Conservation (phyloP, 352 stramenopile species). For the Phytophthora sp. region DNA sequence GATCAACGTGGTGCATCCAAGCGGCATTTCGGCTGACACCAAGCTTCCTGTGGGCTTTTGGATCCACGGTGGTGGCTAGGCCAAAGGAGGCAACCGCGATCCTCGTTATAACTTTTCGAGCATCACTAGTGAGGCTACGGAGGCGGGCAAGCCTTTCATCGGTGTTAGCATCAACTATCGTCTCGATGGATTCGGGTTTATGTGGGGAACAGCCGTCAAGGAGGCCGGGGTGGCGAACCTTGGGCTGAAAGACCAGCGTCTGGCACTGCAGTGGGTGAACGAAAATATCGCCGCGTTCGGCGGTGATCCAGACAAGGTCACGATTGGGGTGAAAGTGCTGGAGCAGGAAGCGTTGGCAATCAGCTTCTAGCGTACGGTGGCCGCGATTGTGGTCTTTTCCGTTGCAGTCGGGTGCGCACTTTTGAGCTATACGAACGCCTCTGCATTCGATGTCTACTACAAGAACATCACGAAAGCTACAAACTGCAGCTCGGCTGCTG, state of each 20-base stretch:
- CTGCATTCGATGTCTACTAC: slow-evolving; percentile 31
- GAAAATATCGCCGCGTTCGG: slow-evolving; percentile 28
- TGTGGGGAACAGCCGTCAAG: slow-evolving; percentile 28
- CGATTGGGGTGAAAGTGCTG: slow-evolving; percentile 49
- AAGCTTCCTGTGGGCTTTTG: slow-evolving; percentile 31
- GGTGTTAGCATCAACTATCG: slow-evolving; percentile 51
- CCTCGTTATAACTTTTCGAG: slow-evolving; percentile 38
- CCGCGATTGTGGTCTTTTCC: slow-evolving; percentile 25
- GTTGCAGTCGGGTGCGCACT: slow-evolving; percentile 27
- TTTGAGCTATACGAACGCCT: slow-evolving; percentile 12
- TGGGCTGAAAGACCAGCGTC: slow-evolving; percentile 83
- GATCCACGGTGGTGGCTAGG: slow-evolving; percentile 33
- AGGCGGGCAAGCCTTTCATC: slow-evolving; percentile 35
- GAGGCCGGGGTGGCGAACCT: slow-evolving; percentile 76
- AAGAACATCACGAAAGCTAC: slow-evolving; percentile 29
- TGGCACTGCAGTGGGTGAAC: slow-evolving; percentile 59
- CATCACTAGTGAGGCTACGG: slow-evolving; percentile 27
- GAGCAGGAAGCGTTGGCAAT: slow-evolving; percentile 36
- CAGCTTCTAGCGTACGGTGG: slow-evolving; percentile 30
- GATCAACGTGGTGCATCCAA: slow-evolving; percentile 35
- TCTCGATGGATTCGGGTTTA: slow-evolving; percentile 37
- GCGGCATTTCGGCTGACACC: slow-evolving; percentile 12
- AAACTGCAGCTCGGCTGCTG: slow-evolving; percentile 28
- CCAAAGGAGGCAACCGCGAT: slow-evolving; percentile 29
- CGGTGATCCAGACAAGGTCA: slow-evolving; percentile 24